A percentile compares a stretch with the other conserved stretches of the same genome.
Evolutionary conservation across 148 eudicot species (phyloP).

Genomic region (Vaccinium myrtillus): DNA sequence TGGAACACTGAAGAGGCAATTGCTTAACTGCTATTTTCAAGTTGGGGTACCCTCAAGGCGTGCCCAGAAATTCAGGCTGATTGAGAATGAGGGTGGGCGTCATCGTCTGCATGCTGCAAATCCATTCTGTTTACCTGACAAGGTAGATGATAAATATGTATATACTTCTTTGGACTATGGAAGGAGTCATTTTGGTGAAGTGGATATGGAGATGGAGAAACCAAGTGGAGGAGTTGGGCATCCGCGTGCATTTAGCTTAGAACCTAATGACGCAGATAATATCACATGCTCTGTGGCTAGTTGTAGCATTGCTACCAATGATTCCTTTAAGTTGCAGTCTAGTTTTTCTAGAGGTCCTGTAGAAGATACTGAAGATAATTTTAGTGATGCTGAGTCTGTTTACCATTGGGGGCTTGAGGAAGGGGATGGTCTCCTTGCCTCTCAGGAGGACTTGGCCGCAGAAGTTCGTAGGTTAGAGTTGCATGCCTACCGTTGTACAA

Average conservation of each 20-base stretch:
- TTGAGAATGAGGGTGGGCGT: conserved; percentile 29
- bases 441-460: conserved; percentile 41
- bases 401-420: conserved; percentile 42
- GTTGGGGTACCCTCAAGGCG: conserved; percentile 35
- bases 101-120: conserved; percentile 23
- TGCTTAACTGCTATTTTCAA: conserved; percentile 24
- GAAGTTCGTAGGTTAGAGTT: conserved; percentile 81
- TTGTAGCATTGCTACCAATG: conserved; percentile 50
- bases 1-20: conserved; percentile 46
- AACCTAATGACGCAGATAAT: conserved; percentile 41
- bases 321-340: conserved; percentile 29
- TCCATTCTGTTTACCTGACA: conserved; percentile 46
- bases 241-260: conserved; percentile 36
- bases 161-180: conserved; percentile 31
- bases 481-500: conserved; percentile 75
- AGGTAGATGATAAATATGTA: conserved; percentile 52
- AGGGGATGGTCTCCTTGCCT: conserved; percentile 32
- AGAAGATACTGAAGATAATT: conserved; percentile 45
- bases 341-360: conserved; percentile 26
- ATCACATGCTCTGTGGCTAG: conserved; percentile 72
- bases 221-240: conserved; percentile 40
- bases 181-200: conserved; percentile 35
- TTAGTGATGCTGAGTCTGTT: conserved; percentile 74
- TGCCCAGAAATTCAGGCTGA: conserved; percentile 34
- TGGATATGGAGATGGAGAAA: conserved; percentile 43